Base-by-base conservation (phyloP, 2,329 filamentous ascomycete species). In the Trichoderma sp. region DNA sequence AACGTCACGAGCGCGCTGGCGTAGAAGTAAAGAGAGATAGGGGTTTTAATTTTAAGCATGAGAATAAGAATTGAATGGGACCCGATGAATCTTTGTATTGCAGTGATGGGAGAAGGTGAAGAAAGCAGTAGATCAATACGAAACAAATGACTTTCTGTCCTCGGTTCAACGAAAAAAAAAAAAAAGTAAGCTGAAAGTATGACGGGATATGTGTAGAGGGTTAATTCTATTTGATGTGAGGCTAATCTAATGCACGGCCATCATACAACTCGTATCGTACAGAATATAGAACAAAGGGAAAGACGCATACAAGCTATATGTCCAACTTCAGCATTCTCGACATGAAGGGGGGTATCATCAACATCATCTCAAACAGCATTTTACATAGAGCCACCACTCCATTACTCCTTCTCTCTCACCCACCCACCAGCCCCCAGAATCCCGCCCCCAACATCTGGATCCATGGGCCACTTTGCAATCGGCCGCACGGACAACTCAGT, bases 1-100 rank as follows among this genome's bases (percentile, higher is more conserved):
- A 98, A 98, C 81, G 95, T 98, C 68, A 97, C 93, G 72, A 93
- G 92, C 78, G 85, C 91, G 78, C 81, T 97, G 80, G 88, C 88
- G 62, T 76, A 75, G 43, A 32, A 3, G 6, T 20, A 15, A n/a
- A 2, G 59, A 15, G 12, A 63, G 20, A 53, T 23, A 20, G n/a
- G n/a, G 3, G 23, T 36, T 55, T 47, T 43, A n/a, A 36, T 47
- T 68, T 32, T 34, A 59, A 59, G 53, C 23, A 68, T 61, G 57
- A 61, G 55, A 68, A 61, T n/a, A 34, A 47, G 26, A 61, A 17
- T 17, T 34, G 39, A 34, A 53, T 68, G 66, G n/a, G 39, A 12
- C 28, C 26, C 13, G 43, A 26, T 43, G 55, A 26, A 20, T 3
- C n/a, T 3, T 6, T 66, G 47, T n/a, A 55, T 36, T 55, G 20